Base-by-base conservation (phyloP, 805 yeast species). In the Pichia pseudocactophila region DNA sequence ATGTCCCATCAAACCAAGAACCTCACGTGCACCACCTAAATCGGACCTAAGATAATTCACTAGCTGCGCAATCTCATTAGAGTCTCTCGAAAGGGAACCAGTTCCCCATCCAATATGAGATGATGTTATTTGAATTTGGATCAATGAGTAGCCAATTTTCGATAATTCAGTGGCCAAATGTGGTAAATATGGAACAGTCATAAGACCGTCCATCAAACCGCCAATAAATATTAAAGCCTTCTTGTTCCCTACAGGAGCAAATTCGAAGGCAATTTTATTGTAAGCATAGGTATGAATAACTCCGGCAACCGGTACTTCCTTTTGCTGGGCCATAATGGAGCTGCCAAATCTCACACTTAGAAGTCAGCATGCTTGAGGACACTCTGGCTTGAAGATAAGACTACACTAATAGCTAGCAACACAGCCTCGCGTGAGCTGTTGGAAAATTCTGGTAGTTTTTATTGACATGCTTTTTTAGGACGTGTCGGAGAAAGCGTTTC, bases 101-200 rank as follows among this genome's bases (percentile, higher is more conserved):
- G 79, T 73, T 1, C 94, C 95, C 80, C 82, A 86, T 0, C 94
- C 94, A n/a, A 53, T 51, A 50, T 73, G 78, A 4, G 84, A 74
- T 5, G 82, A 75, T 9, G 71, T 58, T 48, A 76, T 58, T 50
- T 72, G 64, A 2, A 77, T 69, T 52, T 83, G 84, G 8, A 77
- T 69, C 2, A 83, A 58, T 0, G 74, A 66, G 81, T 87, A 86
- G 1, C 69, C 69, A n/a, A 55, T 40, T 10, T 54, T 43, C 7
- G 64, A 68, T 16, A 80, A 52, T 6, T 50, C 55, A n/a, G 52
- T 44, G 0, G 80, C 37, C 0, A 78, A 73, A 42, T 82, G 58
- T 8, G 53, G 55, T 7, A 78, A 61, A 55, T 82, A 85, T 1
- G 86, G 87, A 1, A 84, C 87, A 0, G 84, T 75, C 35, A 77